A percentile compares a stretch with the other conserved stretches of the same genome.
phyloP scores from a whole-genome alignment of 768 basidiomycete species.

The Rhodotorula kratochvilovae region DNA sequence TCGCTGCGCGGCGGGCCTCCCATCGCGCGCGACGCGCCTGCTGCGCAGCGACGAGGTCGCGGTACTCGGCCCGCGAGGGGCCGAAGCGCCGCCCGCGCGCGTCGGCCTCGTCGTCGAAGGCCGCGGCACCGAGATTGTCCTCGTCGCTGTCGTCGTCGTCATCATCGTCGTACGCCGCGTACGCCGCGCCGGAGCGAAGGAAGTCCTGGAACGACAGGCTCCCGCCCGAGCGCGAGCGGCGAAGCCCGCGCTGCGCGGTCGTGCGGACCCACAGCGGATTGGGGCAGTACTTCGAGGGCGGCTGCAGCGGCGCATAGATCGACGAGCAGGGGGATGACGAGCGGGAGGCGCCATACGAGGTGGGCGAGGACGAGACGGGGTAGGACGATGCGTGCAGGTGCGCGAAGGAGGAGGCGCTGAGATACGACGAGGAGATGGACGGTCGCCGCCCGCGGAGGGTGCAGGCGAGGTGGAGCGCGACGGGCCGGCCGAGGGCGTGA shows the following conservation, averaged over 20 bases:
- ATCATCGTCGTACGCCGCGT: neutral
- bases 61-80: conserved; percentile 6
- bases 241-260: neutral
- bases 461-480: conserved; percentile 13
- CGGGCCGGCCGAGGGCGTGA: conserved; percentile 8
- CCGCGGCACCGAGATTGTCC: neutral
- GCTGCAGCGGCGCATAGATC: conserved; percentile 29
- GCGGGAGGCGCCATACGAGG: conserved; percentile 25
- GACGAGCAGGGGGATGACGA: conserved; percentile 33
- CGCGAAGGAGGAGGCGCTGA: neutral
- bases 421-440: conserved; percentile 3
- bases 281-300: conserved; percentile 13
- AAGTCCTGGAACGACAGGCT: conserved; percentile 28
- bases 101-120: neutral
- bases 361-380: conserved; percentile 14
- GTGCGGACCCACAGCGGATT: conserved; percentile 28
- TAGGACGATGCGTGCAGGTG: neutral
- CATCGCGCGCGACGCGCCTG: conserved; percentile 5
- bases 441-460: neutral
- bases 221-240: neutral
- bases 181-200: conserved; percentile 5
- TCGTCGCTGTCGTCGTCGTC: conserved; percentile 1
- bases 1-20: conserved; percentile 5
- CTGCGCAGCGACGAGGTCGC: conserved; percentile 25
- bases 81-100: neutral